phyloP scores from a whole-genome alignment of 306 rosid genomes.

The Medicago lupulina region DNA sequence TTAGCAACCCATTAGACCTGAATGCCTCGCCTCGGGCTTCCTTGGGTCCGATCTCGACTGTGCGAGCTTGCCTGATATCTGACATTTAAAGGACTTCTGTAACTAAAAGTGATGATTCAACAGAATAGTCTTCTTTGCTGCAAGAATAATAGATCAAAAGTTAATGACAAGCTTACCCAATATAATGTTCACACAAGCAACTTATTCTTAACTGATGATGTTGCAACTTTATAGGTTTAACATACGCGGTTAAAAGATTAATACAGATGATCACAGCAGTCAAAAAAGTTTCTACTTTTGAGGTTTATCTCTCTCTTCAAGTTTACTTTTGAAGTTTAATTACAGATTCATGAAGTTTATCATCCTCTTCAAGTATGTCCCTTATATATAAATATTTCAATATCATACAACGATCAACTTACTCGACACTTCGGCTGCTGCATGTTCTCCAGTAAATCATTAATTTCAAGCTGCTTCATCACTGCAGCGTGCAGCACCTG shows the following conservation, averaged over 20 bases:
- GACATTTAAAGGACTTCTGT: constrained; percentile 7
- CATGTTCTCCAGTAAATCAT: constrained; percentile 68
- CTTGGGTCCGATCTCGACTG: neutral
- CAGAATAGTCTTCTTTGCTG: constrained; percentile 73
- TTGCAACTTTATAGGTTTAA: neutral
- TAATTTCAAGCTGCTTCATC: constrained; percentile 80
- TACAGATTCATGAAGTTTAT: neutral
- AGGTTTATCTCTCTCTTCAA: neutral
- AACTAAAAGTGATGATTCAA: constrained; percentile 41
- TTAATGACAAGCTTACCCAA: neutral
- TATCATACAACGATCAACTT: constrained; percentile 49
- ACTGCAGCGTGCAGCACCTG: constrained; percentile 81
- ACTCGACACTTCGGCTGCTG: constrained; percentile 65
- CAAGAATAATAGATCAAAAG: constrained; percentile 33
- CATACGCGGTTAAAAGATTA: neutral
- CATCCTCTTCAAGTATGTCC: neutral
- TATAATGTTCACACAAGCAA: neutral
- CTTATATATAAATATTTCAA: neutral
- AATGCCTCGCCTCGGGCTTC: constrained; percentile 9
- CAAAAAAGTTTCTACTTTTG: neutral
- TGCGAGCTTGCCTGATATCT: constrained; percentile 14
- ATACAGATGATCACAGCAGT: neutral
- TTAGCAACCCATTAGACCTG: constrained; percentile 14
- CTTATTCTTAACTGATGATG: neutral
- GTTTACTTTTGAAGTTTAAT: neutral